Conservation (phyloP, 1,284 basidiomycete species). For the Singerocomus rubriflavus region DNA sequence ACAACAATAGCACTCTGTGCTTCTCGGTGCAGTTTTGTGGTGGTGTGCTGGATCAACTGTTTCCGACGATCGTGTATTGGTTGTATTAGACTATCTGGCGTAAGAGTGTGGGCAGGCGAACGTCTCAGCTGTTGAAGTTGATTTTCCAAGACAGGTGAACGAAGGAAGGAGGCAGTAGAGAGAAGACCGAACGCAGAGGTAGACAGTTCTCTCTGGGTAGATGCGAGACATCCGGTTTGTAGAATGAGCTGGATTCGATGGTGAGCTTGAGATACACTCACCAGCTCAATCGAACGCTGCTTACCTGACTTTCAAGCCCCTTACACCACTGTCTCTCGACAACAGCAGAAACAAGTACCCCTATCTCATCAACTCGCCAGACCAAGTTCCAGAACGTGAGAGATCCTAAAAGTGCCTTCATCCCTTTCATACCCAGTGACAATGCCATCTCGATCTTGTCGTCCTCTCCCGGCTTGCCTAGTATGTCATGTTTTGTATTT, state of each 20-base stretch:
- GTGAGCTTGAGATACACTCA: not conserved
- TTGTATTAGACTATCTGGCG: constrained; percentile 47
- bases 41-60: constrained; percentile 59
- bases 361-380: constrained; percentile 72
- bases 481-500: constrained; percentile 34
- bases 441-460: constrained; percentile 46
- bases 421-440: constrained; percentile 43
- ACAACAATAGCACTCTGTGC: constrained; percentile 63
- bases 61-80: constrained; percentile 56
- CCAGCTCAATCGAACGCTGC: constrained; percentile 13
- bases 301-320: constrained; percentile 64
- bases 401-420: constrained; percentile 50
- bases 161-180: constrained; percentile 40
- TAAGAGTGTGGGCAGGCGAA: constrained; percentile 49
- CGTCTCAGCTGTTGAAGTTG: constrained; percentile 54
- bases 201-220: constrained; percentile 49
- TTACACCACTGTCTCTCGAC: constrained; percentile 60
- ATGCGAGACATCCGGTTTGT: constrained; percentile 66
- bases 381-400: constrained; percentile 69
- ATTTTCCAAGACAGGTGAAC: constrained; percentile 70
- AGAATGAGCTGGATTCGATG: constrained; percentile 53
- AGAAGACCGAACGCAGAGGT: constrained; percentile 42
- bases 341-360: constrained; percentile 49
- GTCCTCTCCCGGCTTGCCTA: constrained; percentile 41
- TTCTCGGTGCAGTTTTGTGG: constrained; percentile 60